A percentile compares a stretch with the other conserved stretches of the same genome.
These are phyloP conservation scores for Arthrobotrys entomopaga DNA, from an alignment of 2,329 filamentous ascomycete genomes.

Conservation along the genomic window DNA sequence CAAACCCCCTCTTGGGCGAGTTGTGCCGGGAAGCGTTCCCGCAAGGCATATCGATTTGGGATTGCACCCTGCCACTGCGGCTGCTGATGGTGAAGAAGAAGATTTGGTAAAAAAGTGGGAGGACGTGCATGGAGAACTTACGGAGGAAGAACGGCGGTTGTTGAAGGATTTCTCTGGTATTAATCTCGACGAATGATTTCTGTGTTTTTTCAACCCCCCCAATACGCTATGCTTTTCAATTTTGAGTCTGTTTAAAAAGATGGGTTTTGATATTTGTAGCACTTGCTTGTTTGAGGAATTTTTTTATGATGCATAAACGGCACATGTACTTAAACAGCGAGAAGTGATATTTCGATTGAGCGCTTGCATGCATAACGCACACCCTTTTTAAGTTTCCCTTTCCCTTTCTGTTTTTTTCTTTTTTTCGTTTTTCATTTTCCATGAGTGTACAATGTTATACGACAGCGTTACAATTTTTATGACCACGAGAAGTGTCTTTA, in stretches of 20 bases:
- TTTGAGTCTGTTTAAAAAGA: too few species aligned
- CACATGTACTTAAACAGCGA: too few species aligned
- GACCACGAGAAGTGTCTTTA: background rate
- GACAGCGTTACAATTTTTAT: background rate
- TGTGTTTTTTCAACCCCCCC: too few species aligned
- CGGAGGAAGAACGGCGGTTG: slow-evolving; percentile 42
- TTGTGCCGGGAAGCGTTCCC: slow-evolving; percentile 33
- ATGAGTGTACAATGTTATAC: background rate
- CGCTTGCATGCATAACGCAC: too few species aligned
- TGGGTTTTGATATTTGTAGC: too few species aligned
- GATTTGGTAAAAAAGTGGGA: slow-evolving; percentile 45
- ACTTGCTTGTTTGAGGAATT: too few species aligned
- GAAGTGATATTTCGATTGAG: too few species aligned
- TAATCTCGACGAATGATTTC: slow-evolving; percentile 32
- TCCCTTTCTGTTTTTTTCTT: background rate
- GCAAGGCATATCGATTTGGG: slow-evolving; percentile 34
- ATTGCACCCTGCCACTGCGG: slow-evolving; percentile 23
- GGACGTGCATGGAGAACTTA: slow-evolving; percentile 41
- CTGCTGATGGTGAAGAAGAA: slow-evolving; percentile 26
- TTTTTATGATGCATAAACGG: too few species aligned
- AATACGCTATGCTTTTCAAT: background rate
- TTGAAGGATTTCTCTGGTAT: slow-evolving; percentile 42
- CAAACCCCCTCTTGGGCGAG: slow-evolving; percentile 34
- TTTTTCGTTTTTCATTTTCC: background rate
- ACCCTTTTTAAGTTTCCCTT: too few species aligned